A percentile compares a stretch with the other conserved stretches of the same genome.
These are phyloP conservation scores for Mucor plumbeus DNA, from an alignment of 371 early-diverging fungal genomes.

Conservation along the genomic window DNA sequence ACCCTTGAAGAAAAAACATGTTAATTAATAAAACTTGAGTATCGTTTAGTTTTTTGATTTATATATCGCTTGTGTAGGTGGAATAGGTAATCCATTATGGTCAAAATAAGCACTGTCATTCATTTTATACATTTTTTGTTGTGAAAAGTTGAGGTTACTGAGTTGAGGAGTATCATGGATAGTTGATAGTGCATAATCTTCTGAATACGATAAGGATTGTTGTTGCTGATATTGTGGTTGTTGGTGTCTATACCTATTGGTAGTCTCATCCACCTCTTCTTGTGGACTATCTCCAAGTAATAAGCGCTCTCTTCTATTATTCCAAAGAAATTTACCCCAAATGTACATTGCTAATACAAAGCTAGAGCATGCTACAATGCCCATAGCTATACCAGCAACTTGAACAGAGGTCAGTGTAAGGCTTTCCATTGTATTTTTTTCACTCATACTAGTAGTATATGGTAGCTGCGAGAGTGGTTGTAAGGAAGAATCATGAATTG, in stretches of 20 bases:
- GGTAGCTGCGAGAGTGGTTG: neutral
- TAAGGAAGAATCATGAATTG: neutral
- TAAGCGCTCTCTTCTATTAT: neutral
- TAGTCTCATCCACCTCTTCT: too few species aligned
- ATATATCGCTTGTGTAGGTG: neutral
- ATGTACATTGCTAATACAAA: neutral
- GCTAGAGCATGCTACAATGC: conserved; percentile 1
- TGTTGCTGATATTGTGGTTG: neutral
- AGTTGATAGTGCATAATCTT: neutral
- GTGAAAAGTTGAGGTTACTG: neutral
- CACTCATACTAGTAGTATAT: neutral
- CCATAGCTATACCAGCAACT: conserved; percentile 1
- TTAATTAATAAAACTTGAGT: neutral
- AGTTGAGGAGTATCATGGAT: neutral
- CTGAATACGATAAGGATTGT: neutral
- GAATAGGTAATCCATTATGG: neutral
- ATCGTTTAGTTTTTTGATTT: neutral
- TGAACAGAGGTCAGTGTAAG: neutral
- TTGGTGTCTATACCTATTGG: neutral
- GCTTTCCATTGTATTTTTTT: neutral
- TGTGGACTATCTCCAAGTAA: too few species aligned
- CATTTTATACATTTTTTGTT: neutral
- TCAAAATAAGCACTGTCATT: neutral
- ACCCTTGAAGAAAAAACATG: conserved; percentile 28
- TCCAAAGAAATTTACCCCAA: neutral